phyloP scores from a whole-genome alignment of 1,284 basidiomycete genomes.

The Puccinia polysora region DNA sequence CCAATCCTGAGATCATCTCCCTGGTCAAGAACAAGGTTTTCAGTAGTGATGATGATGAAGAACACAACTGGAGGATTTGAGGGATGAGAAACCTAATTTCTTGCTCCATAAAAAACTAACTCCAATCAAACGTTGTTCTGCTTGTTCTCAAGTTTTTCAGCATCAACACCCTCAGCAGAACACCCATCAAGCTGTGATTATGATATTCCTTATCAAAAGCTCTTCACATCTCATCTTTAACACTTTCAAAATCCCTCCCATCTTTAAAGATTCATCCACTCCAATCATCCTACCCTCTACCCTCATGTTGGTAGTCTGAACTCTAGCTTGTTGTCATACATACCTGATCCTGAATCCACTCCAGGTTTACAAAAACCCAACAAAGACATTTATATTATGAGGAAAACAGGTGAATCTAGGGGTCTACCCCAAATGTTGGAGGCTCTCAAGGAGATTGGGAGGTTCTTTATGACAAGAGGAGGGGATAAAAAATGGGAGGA shows the following conservation, averaged over 20 bases:
- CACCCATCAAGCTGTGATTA: neutral
- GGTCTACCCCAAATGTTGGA: slow-evolving; percentile 17
- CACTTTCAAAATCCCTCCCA: slow-evolving; percentile 10
- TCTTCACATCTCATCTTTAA: slow-evolving; percentile 2
- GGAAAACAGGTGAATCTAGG: slow-evolving; percentile 7
- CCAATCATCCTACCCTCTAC: slow-evolving; percentile 15
- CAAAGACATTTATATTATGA: neutral
- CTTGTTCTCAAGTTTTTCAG: slow-evolving; percentile 10
- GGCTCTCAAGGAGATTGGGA: slow-evolving; percentile 19
- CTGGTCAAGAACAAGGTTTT: slow-evolving; percentile 1
- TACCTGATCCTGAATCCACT: slow-evolving; percentile 8
- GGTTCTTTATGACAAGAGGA: slow-evolving; percentile 9
- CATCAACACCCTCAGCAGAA: neutral
- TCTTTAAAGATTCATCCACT: neutral
- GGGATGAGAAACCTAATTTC: slow-evolving; percentile 16
- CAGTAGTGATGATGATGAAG: slow-evolving; percentile 7
- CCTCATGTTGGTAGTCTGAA: slow-evolving; percentile 3
- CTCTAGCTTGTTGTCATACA: neutral
- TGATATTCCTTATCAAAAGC: slow-evolving; percentile 3
- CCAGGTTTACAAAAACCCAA: slow-evolving; percentile 13
- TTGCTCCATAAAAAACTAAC: slow-evolving; percentile 3
- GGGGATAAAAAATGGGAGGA: slow-evolving; percentile 20
- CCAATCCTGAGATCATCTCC: slow-evolving; percentile 12
- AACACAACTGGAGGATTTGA: neutral
- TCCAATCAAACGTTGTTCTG: slow-evolving; percentile 12